Conservation (phyloP, 2,329 filamentous ascomycete species). For the Beauveria pseudobassiana region DNA sequence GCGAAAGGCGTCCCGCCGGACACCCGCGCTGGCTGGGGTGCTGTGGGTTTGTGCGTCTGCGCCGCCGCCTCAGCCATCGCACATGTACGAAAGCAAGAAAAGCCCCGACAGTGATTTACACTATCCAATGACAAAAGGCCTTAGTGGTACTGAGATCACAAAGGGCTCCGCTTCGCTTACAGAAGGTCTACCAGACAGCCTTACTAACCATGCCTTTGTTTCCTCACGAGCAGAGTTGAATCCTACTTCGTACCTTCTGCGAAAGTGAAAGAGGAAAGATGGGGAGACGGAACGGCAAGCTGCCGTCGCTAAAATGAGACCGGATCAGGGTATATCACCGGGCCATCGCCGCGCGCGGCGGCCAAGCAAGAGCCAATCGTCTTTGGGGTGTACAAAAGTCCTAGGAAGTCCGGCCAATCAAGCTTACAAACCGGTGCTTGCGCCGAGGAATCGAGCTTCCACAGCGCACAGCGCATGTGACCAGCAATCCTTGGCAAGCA, state of each 20-base stretch:
- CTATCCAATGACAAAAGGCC: not conserved
- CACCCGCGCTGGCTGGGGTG: not conserved
- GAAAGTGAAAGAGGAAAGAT: not conserved
- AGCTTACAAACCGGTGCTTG: too few species aligned
- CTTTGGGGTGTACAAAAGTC: not conserved
- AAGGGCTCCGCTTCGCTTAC: not conserved
- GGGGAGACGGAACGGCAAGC: not conserved
- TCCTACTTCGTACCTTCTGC: not conserved
- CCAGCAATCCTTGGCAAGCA: too few species aligned
- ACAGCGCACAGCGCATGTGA: too few species aligned
- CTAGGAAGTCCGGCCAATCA: too few species aligned
- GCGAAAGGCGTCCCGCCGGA: not conserved
- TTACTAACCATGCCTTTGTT: not conserved
- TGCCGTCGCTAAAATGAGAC: not conserved
- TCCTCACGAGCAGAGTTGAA: not conserved
- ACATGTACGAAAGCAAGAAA: not conserved
- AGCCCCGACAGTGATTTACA: not conserved
- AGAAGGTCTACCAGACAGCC: not conserved
- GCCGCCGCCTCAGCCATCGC: slow-evolving; percentile 1
- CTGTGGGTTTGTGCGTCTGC: not conserved
- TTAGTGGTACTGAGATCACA: not conserved
- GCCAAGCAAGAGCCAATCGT: not conserved
- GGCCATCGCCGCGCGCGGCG: not conserved
- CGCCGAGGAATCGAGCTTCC: not conserved
- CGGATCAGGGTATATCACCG: not conserved